These are phyloP conservation scores for Neurospora sp. DNA, from an alignment of 495 filamentous ascomycete genomes.

Conservation along the genomic window DNA sequence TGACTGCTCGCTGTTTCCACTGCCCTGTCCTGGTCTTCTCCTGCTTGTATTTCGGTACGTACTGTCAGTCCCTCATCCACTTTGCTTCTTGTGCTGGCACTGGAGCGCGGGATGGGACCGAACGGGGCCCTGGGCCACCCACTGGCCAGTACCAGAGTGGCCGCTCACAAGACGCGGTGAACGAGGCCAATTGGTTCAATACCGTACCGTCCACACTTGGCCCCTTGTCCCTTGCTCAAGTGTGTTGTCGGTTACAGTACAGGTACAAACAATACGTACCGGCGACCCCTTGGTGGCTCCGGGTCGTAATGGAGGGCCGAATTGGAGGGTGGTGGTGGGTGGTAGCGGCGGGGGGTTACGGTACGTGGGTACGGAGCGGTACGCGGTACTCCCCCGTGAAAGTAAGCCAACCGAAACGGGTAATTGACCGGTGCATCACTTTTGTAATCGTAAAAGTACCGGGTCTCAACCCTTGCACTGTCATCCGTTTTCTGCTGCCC, in stretches of 20 bases:
- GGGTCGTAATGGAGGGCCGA: not conserved
- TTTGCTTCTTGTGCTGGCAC: conserved; percentile 9
- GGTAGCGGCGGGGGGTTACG: not conserved
- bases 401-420: not conserved
- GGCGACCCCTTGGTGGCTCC: not conserved
- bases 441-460: not conserved
- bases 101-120: not conserved
- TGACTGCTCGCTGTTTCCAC: conserved; percentile 5
- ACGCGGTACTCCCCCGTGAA: not conserved
- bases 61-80: conserved; percentile 13
- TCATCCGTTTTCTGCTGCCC: not conserved
- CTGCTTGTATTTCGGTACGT: conserved; percentile 1
- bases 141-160: not conserved
- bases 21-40: not conserved
- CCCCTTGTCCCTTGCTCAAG: not conserved
- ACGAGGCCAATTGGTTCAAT: not conserved
- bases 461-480: not conserved
- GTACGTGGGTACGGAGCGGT: not conserved
- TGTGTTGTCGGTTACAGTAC: not conserved
- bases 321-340: not conserved
- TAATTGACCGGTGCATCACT: not conserved
- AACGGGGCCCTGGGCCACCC: not conserved
- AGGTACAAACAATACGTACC: not conserved
- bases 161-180: not conserved
- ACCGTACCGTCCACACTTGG: not conserved